phyloP scores from a whole-genome alignment of 495 filamentous ascomycete genomes.

The Podospora appendiculata region DNA sequence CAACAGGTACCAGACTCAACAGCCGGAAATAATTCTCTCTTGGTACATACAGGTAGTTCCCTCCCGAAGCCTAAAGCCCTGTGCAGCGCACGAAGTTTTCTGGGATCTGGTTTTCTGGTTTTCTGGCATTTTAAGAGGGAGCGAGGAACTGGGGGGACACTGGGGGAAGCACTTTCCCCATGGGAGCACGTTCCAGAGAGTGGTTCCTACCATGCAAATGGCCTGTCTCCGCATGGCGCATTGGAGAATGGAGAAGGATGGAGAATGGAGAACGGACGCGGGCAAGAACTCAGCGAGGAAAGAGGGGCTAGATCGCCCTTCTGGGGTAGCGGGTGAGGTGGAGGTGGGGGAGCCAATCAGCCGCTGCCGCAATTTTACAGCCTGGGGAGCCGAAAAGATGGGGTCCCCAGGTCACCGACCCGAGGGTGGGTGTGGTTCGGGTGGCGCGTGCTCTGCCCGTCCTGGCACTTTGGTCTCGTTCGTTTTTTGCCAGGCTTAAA shows the following conservation, averaged over 20 bases:
- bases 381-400: too few species aligned
- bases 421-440: too few species aligned
- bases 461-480: too few species aligned
- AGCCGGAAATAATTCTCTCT: neutral
- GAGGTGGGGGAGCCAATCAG: slow-evolving; percentile 6
- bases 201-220: neutral
- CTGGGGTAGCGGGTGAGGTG: slow-evolving; percentile 3
- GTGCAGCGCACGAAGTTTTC: neutral
- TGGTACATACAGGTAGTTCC: too few species aligned
- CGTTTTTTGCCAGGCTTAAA: too few species aligned
- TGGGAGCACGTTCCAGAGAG: neutral
- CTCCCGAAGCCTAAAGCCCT: neutral
- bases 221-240: slow-evolving; percentile 14
- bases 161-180: slow-evolving; percentile 4
- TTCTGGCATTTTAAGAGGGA: too few species aligned
- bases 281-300: neutral
- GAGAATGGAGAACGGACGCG: neutral
- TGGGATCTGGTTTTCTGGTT: too few species aligned
- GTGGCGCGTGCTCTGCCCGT: too few species aligned
- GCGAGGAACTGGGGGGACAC: too few species aligned
- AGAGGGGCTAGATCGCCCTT: slow-evolving; percentile 1
- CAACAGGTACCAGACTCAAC: too few species aligned
- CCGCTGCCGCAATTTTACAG: neutral
- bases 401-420: too few species aligned
- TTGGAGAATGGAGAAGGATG: slow-evolving; percentile 5